Conservation (phyloP, 345 rosid species). For the Pelargonium nanum region DNA sequence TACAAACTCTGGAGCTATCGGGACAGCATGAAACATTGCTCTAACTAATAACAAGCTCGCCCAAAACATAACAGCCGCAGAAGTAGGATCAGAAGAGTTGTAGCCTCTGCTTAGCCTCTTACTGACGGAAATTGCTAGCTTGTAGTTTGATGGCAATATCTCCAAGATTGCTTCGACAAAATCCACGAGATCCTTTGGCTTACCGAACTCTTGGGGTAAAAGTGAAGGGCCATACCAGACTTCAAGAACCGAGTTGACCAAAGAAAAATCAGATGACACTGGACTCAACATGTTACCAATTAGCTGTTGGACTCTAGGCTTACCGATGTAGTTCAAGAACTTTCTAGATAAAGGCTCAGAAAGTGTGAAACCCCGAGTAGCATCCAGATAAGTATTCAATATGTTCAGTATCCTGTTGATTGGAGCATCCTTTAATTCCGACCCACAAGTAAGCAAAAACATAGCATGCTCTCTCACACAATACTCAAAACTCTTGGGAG, state of each 20-base stretch:
- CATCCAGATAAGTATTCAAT: constrained; percentile 45
- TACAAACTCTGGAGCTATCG: constrained; percentile 63
- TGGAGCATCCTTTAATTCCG: constrained; percentile 22
- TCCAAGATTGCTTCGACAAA: constrained; percentile 69
- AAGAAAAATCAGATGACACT: constrained; percentile 31
- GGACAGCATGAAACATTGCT: constrained; percentile 54
- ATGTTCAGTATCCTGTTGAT: constrained; percentile 33
- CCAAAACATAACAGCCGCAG: constrained; percentile 58
- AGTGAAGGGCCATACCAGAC: constrained; percentile 70
- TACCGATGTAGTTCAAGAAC: constrained; percentile 46
- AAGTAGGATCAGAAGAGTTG: constrained; percentile 9
- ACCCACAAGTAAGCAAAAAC: constrained; percentile 32
- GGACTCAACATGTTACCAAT: constrained; percentile 49
- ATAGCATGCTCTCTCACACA: constrained; percentile 69
- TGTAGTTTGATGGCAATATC: constrained; percentile 58
- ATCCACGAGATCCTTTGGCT: constrained; percentile 59
- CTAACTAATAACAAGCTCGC: constrained; percentile 43
- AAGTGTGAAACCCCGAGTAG: constrained; percentile 28
- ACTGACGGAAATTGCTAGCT: constrained; percentile 47
- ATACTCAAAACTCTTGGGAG: constrained; percentile 31
- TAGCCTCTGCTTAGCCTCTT: constrained; percentile 32
- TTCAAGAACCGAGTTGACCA: constrained; percentile 62
- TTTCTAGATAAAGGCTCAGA: constrained; percentile 53
- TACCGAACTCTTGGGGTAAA: constrained; percentile 39
- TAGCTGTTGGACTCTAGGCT: constrained; percentile 51